Percentiles rank a stretch among this genome's conserved stretches.
phyloP scores from a whole-genome alignment of 768 basidiomycete genomes.

The Trametopsis cervina region DNA sequence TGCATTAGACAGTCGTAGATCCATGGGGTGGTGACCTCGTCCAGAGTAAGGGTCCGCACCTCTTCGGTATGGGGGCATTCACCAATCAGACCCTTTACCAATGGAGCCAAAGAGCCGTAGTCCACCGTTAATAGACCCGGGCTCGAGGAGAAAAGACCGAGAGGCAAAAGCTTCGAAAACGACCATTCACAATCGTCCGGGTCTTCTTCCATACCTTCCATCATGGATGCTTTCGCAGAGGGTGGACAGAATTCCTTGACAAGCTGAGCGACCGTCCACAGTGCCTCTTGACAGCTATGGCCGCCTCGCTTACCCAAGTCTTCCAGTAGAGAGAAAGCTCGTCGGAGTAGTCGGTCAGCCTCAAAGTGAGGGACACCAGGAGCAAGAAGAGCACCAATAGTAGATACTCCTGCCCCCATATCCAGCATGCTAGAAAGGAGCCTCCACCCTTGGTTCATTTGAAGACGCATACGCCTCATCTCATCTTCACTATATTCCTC shows the following conservation, averaged over 20 bases:
- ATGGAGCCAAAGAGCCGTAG: constrained; percentile 36
- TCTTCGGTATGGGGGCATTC: constrained; percentile 47
- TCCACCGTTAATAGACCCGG: constrained; percentile 52
- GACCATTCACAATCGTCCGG: constrained; percentile 34
- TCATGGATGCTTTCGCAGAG: constrained; percentile 23
- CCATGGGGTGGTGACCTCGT: constrained; percentile 49
- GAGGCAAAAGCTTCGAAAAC: constrained; percentile 40
- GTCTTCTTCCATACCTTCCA: background rate
- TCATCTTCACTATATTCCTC: constrained; percentile 22
- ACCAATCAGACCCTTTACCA: constrained; percentile 46
- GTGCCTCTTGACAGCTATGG: constrained; percentile 19
- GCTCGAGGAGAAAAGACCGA: constrained; percentile 46
- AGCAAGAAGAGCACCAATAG: constrained; percentile 48
- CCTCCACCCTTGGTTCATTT: constrained; percentile 33
- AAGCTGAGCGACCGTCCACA: background rate
- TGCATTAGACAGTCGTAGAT: constrained; percentile 45
- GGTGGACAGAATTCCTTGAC: background rate
- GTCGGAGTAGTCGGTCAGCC: background rate
- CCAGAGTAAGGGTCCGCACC: constrained; percentile 47
- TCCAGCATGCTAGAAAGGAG: constrained; percentile 47
- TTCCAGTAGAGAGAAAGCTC: background rate
- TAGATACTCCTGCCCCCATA: constrained; percentile 50
- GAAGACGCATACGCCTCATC: constrained; percentile 13
- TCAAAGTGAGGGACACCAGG: constrained; percentile 4
- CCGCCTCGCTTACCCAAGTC: constrained; percentile 24